phyloP scores from a whole-genome alignment of 768 basidiomycete genomes.

The Russula earlei region DNA sequence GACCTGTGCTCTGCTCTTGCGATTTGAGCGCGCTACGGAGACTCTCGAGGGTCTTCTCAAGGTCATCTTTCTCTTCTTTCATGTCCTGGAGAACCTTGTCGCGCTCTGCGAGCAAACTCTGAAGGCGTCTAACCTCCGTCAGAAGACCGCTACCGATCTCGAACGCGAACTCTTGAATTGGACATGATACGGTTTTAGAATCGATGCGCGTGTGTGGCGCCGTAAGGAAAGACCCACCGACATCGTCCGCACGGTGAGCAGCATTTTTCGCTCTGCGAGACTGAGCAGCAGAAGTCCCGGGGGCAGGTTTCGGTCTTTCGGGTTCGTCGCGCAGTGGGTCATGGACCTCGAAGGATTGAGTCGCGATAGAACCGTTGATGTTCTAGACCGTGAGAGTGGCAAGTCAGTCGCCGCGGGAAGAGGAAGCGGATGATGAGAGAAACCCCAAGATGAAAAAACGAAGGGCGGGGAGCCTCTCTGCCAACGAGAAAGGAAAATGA shows the following conservation, averaged over 20 bases:
- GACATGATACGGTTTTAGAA: neutral
- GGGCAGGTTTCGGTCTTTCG: conserved; percentile 50
- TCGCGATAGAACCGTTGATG: conserved; percentile 27
- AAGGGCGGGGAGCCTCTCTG: neutral
- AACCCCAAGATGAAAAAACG: conserved; percentile 16
- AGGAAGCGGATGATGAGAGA: conserved; percentile 8
- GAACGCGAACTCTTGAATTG: conserved; percentile 83
- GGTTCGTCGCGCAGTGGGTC: conserved; percentile 52
- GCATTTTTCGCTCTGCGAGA: conserved; percentile 87
- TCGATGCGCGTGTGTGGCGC: neutral
- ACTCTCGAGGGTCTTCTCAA: conserved; percentile 69
- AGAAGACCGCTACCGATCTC: conserved; percentile 92
- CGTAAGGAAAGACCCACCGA: conserved; percentile 44
- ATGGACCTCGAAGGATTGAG: conserved; percentile 19
- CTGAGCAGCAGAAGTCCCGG: conserved; percentile 71
- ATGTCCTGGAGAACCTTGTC: conserved; percentile 89
- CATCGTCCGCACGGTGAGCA: conserved; percentile 81
- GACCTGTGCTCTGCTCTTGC: conserved; percentile 76
- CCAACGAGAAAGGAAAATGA: conserved; percentile 2
- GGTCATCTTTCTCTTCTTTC: conserved; percentile 86
- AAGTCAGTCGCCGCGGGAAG: conserved; percentile 10
- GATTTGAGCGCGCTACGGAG: conserved; percentile 64
- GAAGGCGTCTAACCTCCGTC: conserved; percentile 84
- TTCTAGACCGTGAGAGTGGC: conserved; percentile 5
- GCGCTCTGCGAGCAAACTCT: conserved; percentile 82